Evolutionary conservation across 2,329 filamentous ascomycete genomes (phyloP).

Genomic region (Scorias spongiosa): DNA sequence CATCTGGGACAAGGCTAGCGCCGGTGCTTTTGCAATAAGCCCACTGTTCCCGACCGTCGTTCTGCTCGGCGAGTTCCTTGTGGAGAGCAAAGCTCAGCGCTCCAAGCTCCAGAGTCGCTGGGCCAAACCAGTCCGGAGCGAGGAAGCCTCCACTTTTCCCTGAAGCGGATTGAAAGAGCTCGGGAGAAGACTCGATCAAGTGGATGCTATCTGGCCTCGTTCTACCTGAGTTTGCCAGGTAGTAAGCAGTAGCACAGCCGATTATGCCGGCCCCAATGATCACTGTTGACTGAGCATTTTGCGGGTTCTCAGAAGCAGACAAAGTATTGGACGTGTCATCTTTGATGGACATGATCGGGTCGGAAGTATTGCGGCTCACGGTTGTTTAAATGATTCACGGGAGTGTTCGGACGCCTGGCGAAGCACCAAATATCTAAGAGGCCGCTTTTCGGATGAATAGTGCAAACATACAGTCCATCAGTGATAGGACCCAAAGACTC

Average conservation of each 20-base stretch:
- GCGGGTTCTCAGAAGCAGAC: slow-evolving; percentile 4
- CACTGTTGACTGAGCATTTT: slow-evolving; percentile 38
- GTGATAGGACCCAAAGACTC: too few relatives aligned
- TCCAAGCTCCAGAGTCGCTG: slow-evolving; percentile 39
- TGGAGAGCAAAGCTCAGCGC: slow-evolving; percentile 57
- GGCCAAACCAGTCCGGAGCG: slow-evolving; percentile 43
- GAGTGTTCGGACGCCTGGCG: too few relatives aligned
- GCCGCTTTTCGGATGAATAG: too few relatives aligned
- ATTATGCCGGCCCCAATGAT: slow-evolving; percentile 59
- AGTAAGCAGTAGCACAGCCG: slow-evolving; percentile 56
- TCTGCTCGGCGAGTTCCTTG: slow-evolving; percentile 42
- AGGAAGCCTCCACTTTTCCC: slow-evolving; percentile 62
- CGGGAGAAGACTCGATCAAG: slow-evolving; percentile 40
- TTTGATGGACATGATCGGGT: neutral
- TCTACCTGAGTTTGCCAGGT: slow-evolving; percentile 37
- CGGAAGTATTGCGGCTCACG: too few relatives aligned
- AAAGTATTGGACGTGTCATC: slow-evolving; percentile 1
- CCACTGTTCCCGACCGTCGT: slow-evolving; percentile 44
- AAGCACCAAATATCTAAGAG: too few relatives aligned
- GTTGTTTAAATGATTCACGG: too few relatives aligned
- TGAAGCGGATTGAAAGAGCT: slow-evolving; percentile 58
- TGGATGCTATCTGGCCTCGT: slow-evolving; percentile 34
- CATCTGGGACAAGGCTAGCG: slow-evolving; percentile 37
- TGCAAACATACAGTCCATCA: too few relatives aligned
- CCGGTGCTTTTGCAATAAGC: slow-evolving; percentile 45